A percentile compares a stretch with the other conserved stretches of the same genome.
Conservation (phyloP, 805 yeast species). For the Nakazawaea wickerhamii region DNA sequence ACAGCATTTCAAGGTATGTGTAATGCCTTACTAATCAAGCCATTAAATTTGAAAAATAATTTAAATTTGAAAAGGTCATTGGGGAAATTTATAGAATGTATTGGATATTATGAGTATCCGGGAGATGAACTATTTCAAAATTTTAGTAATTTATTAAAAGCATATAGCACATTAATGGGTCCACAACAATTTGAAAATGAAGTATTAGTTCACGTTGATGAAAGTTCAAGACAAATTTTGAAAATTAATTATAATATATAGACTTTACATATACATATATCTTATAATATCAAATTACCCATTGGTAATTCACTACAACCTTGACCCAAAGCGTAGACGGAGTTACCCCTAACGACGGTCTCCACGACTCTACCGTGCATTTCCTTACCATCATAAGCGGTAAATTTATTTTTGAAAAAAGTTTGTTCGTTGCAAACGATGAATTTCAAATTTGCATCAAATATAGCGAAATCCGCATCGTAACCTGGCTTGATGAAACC, state of each 20-base stretch:
- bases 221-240: constrained; percentile 20
- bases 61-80: constrained; percentile 41
- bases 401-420: constrained; percentile 78
- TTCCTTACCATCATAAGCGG: constrained; percentile 75
- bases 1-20: constrained; percentile 83
- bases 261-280: not conserved
- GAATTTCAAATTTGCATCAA: constrained; percentile 57
- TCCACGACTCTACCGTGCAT: constrained; percentile 72
- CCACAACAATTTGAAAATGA: constrained; percentile 24
- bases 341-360: constrained; percentile 72
- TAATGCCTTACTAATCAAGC: constrained; percentile 58
- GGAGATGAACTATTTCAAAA: constrained; percentile 36
- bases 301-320: constrained; percentile 54
- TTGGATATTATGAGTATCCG: constrained; percentile 51
- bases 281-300: constrained; percentile 54
- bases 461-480: constrained; percentile 86
- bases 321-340: constrained; percentile 50
- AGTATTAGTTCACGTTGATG: constrained; percentile 20
- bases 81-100: constrained; percentile 50
- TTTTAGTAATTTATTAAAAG: constrained; percentile 39
- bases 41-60: constrained; percentile 48
- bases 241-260: constrained; percentile 24
- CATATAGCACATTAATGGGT: constrained; percentile 45
- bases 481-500: constrained; percentile 69
- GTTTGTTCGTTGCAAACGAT: constrained; percentile 49